Percentiles rank a stretch among this genome's conserved stretches.
Evolutionary conservation across 306 rosid species (phyloP).

Genomic region (Sicyos baderoa): DNA sequence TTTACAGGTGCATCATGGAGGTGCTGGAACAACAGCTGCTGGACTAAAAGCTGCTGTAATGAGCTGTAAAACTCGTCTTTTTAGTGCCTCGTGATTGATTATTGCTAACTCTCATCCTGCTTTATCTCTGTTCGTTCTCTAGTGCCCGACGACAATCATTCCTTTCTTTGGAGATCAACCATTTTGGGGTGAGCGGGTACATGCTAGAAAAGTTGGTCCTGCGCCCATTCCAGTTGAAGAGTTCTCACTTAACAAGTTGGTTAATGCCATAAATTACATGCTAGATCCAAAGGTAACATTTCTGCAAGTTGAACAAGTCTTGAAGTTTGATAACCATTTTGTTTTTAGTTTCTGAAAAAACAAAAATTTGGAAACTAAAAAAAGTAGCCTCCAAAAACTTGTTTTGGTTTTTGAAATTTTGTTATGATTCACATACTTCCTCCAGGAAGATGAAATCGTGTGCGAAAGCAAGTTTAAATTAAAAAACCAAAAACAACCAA

Average conservation of each 20-base stretch:
- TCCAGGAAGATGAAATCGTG: too few species aligned
- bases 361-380: too few species aligned
- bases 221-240: conserved; percentile 83
- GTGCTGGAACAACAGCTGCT: conserved; percentile 99
- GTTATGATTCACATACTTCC: too few species aligned
- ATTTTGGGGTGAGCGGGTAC: conserved; percentile 97
- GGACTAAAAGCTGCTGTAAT: conserved; percentile 95
- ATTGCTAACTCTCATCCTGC: neutral
- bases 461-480: too few species aligned
- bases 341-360: too few species aligned
- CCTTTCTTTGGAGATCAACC: conserved; percentile 99
- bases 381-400: too few species aligned
- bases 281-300: conserved; percentile 67
- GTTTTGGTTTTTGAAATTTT: too few species aligned
- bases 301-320: neutral
- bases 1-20: conserved; percentile 93
- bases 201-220: conserved; percentile 93
- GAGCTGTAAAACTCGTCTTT: conserved; percentile 13
- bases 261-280: conserved; percentile 68
- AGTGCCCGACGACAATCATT: conserved; percentile 93
- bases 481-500: too few species aligned
- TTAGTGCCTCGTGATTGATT: neutral
- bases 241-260: conserved; percentile 78
- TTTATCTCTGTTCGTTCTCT: conserved; percentile 9
- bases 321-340: neutral